Conservation (phyloP, 192 early-diverging fungal genomes). For the Dissophora globulifera region DNA sequence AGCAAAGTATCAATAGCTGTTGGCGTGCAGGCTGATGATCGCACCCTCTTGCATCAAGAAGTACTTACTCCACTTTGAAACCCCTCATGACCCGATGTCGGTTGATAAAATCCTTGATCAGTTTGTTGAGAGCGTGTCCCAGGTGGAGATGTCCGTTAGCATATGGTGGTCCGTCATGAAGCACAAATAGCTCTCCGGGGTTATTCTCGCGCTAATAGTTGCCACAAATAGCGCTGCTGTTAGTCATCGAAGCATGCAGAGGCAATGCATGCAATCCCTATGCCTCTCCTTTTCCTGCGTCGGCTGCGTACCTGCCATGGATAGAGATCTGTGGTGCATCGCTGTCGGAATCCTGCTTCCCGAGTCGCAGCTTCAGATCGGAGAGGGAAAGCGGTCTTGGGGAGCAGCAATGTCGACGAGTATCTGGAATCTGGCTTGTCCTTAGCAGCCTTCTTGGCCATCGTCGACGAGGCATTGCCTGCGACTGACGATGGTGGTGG, state of each 20-base stretch:
- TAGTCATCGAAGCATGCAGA: background rate
- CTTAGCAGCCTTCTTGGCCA: slow-evolving; percentile 13
- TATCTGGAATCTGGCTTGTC: slow-evolving; percentile 56
- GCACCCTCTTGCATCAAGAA: too few species aligned
- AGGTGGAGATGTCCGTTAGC: slow-evolving; percentile 81
- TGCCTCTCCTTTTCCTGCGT: background rate
- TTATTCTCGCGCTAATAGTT: slow-evolving; percentile 64
- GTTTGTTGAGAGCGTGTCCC: slow-evolving; percentile 83
- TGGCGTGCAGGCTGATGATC: too few species aligned
- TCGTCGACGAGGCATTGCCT: background rate
- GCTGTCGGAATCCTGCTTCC: slow-evolving; percentile 67
- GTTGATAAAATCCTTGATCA: slow-evolving; percentile 83
- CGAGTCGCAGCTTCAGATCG: slow-evolving; percentile 69
- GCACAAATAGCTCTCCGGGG: slow-evolving; percentile 72
- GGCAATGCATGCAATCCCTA: too few species aligned
- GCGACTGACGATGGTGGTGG: slow-evolving; percentile 5
- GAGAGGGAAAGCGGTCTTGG: slow-evolving; percentile 76
- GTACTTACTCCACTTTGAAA: slow-evolving; percentile 69
- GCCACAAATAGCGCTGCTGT: background rate
- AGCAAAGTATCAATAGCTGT: background rate
- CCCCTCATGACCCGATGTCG: slow-evolving; percentile 78
- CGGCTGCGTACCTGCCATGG: slow-evolving; percentile 70
- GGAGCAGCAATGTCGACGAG: slow-evolving; percentile 70
- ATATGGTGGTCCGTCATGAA: slow-evolving; percentile 87
- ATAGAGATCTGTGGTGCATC: slow-evolving; percentile 74